Evolutionary conservation across 2,329 filamentous ascomycete species (phyloP).

Genomic region (Leptographium lundbergii): DNA sequence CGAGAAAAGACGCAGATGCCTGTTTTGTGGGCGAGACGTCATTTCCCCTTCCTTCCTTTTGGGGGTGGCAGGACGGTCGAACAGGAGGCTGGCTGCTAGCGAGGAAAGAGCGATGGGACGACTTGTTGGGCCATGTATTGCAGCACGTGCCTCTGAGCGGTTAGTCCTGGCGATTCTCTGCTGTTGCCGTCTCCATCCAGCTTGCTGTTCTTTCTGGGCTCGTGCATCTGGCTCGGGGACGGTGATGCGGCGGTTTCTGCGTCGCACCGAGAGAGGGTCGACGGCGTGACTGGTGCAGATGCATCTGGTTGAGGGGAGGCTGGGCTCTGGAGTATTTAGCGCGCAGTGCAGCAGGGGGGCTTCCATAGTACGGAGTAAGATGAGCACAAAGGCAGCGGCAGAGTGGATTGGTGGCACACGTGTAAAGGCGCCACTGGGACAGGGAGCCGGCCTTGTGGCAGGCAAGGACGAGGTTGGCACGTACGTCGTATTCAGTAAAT

Average conservation of each 20-base stretch:
- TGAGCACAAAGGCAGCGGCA: background rate
- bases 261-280: background rate
- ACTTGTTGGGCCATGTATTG: background rate
- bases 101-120: background rate
- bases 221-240: background rate
- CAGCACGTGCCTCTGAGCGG: background rate
- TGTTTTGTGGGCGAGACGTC: background rate
- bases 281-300: background rate
- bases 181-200: background rate
- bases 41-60: background rate
- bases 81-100: conserved; percentile 2
- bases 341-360: conserved; percentile 4
- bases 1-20: background rate
- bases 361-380: too few relatives aligned
- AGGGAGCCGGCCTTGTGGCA: background rate
- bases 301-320: background rate
- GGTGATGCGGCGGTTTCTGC: background rate
- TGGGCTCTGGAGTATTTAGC: background rate
- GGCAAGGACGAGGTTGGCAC: background rate
- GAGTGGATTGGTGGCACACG: conserved; percentile 9
- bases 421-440: conserved; percentile 11
- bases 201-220: background rate
- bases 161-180: background rate
- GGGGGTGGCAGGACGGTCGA: background rate
- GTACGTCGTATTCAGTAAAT: background rate